Base-by-base conservation (phyloP, 1,284 basidiomycete species). In the Pholiota adiposa region DNA sequence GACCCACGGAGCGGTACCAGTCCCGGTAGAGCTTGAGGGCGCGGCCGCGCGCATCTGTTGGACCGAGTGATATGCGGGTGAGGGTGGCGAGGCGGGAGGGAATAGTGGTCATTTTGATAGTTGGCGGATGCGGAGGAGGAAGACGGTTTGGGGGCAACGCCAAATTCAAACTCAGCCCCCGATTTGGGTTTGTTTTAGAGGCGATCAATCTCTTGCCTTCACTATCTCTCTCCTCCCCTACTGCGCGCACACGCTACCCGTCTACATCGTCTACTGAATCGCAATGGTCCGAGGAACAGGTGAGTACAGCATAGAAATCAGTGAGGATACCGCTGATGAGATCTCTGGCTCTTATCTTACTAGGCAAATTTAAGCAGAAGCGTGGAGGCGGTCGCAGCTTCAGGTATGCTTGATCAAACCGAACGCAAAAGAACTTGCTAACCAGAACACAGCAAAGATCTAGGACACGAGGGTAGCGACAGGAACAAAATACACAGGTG, bases 1-100 rank as follows among this genome's bases (percentile, higher is more conserved):
- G 69, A 73, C 93, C 71, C 69, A 96, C 95, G 53, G 89, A 83
- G 66, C 96, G 90, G 75, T 96, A 93, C 93, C 95, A 98, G 72
- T 89, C 88, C 61, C 96, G 83, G 81, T 98, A 99, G 19, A 98
- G 84, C 54, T 91, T 81, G 38, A 96, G 78, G 31, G 87, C 87
- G 38, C 93, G 84, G 48, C 77, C 76, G 44, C 90, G 86, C 4
- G 94, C 89, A 59, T 95, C 88, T n/a, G 79, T 76, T 25, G 88
- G 79, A 54, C 78, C 85, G 5, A 75, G 70, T 0, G 92, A 92
- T 25, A 81, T 75, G 41, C 81, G 79, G 3, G 92, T 85, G 18
- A 85, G 72, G 67, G 86, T 87, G 21, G 97, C 92, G 18, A 99
- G 85, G 54, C 97, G 89, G 53, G 96, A 78, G 19, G 97, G 96